Evolutionary conservation across 2,329 filamentous ascomycete genomes (phyloP).

Genomic region (Aspergillus sp.): DNA sequence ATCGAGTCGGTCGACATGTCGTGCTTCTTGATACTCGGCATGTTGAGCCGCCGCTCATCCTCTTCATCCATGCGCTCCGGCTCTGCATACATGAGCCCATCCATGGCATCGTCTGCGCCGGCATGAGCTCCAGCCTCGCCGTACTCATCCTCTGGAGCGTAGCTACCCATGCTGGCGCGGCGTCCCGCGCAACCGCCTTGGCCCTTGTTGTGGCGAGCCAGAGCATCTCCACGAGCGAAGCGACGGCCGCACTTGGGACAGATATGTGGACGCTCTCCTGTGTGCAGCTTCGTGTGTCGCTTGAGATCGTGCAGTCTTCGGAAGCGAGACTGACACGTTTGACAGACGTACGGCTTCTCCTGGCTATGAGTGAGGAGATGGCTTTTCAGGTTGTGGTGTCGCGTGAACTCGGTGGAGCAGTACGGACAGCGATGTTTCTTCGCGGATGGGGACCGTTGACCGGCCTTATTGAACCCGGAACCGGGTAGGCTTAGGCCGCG

Average conservation of each 20-base stretch:
- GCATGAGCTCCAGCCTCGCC: slow-evolving; percentile 43
- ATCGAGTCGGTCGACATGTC: slow-evolving; percentile 56
- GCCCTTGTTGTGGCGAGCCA: slow-evolving; percentile 93
- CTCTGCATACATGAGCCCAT: slow-evolving; percentile 60
- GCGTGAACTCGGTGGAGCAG: slow-evolving; percentile 93
- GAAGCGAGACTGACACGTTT: slow-evolving; percentile 90
- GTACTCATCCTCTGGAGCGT: slow-evolving; percentile 74
- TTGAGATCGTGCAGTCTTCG: slow-evolving; percentile 92
- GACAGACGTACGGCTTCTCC: slow-evolving; percentile 94
- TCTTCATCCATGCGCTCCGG: slow-evolving; percentile 51
- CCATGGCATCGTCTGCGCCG: slow-evolving; percentile 59
- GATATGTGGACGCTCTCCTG: slow-evolving; percentile 90
- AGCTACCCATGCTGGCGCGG: slow-evolving; percentile 79
- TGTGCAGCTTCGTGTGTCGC: slow-evolving; percentile 93
- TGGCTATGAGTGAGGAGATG: slow-evolving; percentile 96
- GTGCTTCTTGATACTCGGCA: slow-evolving; percentile 76
- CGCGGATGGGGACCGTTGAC: slow-evolving; percentile 67
- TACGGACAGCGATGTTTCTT: slow-evolving; percentile 98
- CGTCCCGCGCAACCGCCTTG: slow-evolving; percentile 92
- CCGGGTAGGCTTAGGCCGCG: slow-evolving; percentile 60
- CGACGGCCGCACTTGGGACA: slow-evolving; percentile 93
- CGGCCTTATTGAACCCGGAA: slow-evolving; percentile 55
- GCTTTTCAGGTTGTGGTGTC: slow-evolving; percentile 96
- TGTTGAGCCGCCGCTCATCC: slow-evolving; percentile 46
- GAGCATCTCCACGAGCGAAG: slow-evolving; percentile 91